phyloP scores from a whole-genome alignment of 1,284 basidiomycete species.

The Amylostereum chailletii region DNA sequence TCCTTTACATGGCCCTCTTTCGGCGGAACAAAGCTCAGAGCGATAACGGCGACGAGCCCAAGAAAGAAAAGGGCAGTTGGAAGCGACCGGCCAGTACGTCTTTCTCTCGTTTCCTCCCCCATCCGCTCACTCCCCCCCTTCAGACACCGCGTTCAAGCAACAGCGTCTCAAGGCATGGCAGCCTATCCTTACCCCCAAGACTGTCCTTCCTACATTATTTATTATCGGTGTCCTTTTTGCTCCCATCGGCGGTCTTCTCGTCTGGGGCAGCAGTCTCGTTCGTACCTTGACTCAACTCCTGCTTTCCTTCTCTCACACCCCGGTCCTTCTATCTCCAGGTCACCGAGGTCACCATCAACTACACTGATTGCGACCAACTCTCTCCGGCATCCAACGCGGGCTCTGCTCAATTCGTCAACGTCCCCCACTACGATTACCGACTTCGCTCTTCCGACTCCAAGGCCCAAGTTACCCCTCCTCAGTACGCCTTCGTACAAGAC shows the following conservation, averaged over 20 bases:
- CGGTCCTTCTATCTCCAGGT: conserved; percentile 38
- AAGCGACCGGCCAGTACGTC: conserved; percentile 81
- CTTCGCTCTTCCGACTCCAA: conserved; percentile 50
- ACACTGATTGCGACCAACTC: conserved; percentile 83
- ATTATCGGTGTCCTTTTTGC: conserved; percentile 92
- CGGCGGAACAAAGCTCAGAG: conserved; percentile 20
- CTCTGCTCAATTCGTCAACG: conserved; percentile 22
- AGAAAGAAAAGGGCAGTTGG: conserved; percentile 85
- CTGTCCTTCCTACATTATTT: conserved; percentile 94
- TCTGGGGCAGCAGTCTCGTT: conserved; percentile 79
- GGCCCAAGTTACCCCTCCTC: conserved; percentile 40
- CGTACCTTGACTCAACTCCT: conserved; percentile 14
- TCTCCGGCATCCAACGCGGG: conserved; percentile 32
- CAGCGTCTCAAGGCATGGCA: conserved; percentile 99
- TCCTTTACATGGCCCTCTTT: conserved; percentile 28
- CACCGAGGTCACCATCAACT: conserved; percentile 92
- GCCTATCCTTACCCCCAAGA: conserved; percentile 96
- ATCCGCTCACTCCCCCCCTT: conserved; percentile 5
- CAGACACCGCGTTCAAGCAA: conserved; percentile 98
- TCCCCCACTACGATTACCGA: conserved; percentile 70
- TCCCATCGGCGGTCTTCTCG: conserved; percentile 89
- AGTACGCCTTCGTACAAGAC: conserved; percentile 63
- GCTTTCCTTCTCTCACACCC: neutral
- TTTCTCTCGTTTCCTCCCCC: neutral
- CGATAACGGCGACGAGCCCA: conserved; percentile 23